Conservation (phyloP, 108 stramenopile species). For the Stephanodiscus minutulus region DNA sequence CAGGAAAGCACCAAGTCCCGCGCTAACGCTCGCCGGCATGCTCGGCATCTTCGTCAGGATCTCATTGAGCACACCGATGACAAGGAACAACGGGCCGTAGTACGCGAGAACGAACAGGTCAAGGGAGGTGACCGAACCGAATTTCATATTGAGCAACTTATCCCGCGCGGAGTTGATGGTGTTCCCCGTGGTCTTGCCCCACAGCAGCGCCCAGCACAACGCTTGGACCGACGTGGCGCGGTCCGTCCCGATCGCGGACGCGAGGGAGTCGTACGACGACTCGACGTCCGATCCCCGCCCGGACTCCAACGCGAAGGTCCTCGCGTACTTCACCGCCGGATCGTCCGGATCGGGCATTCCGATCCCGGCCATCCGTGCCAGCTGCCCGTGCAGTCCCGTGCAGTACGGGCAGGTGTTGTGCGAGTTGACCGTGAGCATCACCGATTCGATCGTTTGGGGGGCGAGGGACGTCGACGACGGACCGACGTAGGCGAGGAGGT, state of each 20-base stretch:
- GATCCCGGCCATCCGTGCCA: constrained; percentile 19
- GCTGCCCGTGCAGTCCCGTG: constrained; percentile 31
- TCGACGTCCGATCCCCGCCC: background rate
- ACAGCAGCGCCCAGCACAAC: constrained; percentile 25
- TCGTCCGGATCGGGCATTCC: background rate
- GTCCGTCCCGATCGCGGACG: background rate
- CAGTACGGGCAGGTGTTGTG: constrained; percentile 32
- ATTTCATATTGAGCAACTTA: constrained; percentile 1
- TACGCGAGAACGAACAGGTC: constrained; percentile 20
- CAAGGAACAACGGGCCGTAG: constrained; percentile 28
- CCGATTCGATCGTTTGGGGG: constrained; percentile 20
- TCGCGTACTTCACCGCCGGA: constrained; percentile 11
- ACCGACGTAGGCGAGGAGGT: constrained; percentile 18
- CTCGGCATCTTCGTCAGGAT: constrained; percentile 12
- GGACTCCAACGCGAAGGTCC: constrained; percentile 8
- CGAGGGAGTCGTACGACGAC: background rate
- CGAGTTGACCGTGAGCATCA: constrained; percentile 27
- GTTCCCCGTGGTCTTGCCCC: constrained; percentile 36
- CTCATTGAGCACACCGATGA: constrained; percentile 20
- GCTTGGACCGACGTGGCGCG: constrained; percentile 18
- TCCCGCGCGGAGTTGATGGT: constrained; percentile 24
- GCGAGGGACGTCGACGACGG: constrained; percentile 9
- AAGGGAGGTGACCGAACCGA: background rate
- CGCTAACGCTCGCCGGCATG: constrained; percentile 13
- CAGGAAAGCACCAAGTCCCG: constrained; percentile 9